Base-by-base conservation (phyloP, 305 asterid genomes). In the Solanum chacoense region DNA sequence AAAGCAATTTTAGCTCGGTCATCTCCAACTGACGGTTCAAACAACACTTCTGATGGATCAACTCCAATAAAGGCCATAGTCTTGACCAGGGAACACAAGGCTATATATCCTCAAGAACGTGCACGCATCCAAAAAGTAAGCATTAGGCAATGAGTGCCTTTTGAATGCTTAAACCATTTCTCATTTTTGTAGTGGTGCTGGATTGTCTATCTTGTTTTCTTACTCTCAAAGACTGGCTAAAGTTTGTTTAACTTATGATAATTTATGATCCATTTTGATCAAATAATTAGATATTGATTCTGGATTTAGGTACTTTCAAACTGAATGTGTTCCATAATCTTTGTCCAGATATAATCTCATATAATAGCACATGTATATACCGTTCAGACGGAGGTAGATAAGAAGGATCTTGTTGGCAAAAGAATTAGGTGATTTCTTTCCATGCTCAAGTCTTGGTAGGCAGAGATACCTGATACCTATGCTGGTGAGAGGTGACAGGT, bases 1-100 rank as follows among this genome's bases (percentile, higher is more conserved):
- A 95, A 96, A 93, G 98, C 98, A 45, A 95, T 96, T 90, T 94
- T 96, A 69, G 99, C 98, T 71, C 94, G 99, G 76, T 93, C 97
- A 91, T 88, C 95, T 65, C 92, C 89, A 67, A 88, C 92, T 67
- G 95, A 92, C 85, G 92, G 88, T 90, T 89, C 92, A 6, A 91
- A 91, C 86, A 91, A 88, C 88, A 88, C 75, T 87, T 63, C 87
- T 2, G 92, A 88, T 14, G 87, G 37, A 91, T 91, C 94, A 87
- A 89, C 88, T 89, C 80, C 92, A 59, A 87, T 94, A 85, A 95
- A 93, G 92, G 95, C 98, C 90, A 96, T 96, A 88, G 98, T 96
- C 87, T 88, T 96, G 90, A 96, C 99, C 88, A 91, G 98, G 94
- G 98, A 95, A 88, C 98, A 94, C 92, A 96, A 95, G 89, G 98